Conservation (phyloP, 2,329 filamentous ascomycete genomes). For the Cadophora sp. region DNA sequence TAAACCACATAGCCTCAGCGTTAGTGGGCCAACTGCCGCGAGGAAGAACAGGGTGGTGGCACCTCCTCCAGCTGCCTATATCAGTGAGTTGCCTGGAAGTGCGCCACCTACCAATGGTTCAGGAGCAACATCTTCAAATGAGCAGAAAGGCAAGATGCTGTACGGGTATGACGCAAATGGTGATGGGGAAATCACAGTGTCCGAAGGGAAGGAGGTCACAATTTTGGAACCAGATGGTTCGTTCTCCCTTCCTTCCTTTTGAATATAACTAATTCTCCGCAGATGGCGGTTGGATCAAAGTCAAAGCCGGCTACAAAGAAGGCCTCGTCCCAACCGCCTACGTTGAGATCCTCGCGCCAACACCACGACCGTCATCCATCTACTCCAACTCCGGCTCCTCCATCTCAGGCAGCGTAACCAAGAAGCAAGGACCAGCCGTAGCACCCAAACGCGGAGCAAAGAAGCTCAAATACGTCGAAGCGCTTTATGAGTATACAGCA, state of each 20-base stretch:
- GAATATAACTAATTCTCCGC: conserved; percentile 42
- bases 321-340: conserved; percentile 90
- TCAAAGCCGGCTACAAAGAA: conserved; percentile 76
- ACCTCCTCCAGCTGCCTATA: conserved; percentile 83
- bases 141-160: conserved; percentile 84
- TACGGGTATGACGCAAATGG: conserved; percentile 84
- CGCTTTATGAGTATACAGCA: conserved; percentile 89
- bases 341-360: conserved; percentile 68
- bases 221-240: conserved; percentile 88
- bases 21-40: conserved; percentile 33
- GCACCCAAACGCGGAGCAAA: conserved; percentile 90
- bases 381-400: conserved; percentile 82
- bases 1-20: conserved; percentile 32
- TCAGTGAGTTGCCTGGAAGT: conserved; percentile 69
- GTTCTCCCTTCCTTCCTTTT: not conserved
- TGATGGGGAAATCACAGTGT: conserved; percentile 80
- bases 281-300: conserved; percentile 95
- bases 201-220: conserved; percentile 78
- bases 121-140: conserved; percentile 44
- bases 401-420: conserved; percentile 56
- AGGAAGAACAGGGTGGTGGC: conserved; percentile 80
- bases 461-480: conserved; percentile 92
- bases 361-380: conserved; percentile 70
- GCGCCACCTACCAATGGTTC: conserved; percentile 50
- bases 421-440: conserved; percentile 63